phyloP scores from a whole-genome alignment of 2,329 filamentous ascomycete species.

The Aspergillus calidoustus region DNA sequence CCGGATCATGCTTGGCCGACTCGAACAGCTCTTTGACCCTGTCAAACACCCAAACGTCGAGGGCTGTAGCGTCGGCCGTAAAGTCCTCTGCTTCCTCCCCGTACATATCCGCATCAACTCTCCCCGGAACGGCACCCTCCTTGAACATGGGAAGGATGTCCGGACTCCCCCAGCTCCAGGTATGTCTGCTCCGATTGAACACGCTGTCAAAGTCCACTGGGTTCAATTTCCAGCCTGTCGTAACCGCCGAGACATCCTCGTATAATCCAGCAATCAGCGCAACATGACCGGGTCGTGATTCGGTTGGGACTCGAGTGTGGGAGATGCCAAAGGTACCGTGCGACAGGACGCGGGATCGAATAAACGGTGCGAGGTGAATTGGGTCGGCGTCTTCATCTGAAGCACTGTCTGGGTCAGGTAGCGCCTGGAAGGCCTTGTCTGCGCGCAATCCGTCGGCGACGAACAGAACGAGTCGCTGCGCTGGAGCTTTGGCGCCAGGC shows the following conservation, averaged over 20 bases:
- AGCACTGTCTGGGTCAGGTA: constrained; percentile 69
- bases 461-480: constrained; percentile 87
- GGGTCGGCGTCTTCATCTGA: constrained; percentile 50
- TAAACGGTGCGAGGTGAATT: constrained; percentile 83
- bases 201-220: constrained; percentile 98
- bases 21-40: constrained; percentile 85
- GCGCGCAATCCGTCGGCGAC: constrained; percentile 97
- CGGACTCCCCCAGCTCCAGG: constrained; percentile 98
- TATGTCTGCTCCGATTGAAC: constrained; percentile 94
- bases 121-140: constrained; percentile 83
- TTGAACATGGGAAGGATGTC: constrained; percentile 98
- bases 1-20: constrained; percentile 76
- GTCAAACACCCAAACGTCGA: constrained; percentile 97
- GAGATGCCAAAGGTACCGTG: constrained; percentile 97
- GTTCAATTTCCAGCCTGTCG: constrained; percentile 97
- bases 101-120: constrained; percentile 87
- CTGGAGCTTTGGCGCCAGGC: constrained; percentile 68
- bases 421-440: constrained; percentile 95
- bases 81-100: constrained; percentile 87
- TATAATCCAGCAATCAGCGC: constrained; percentile 95
- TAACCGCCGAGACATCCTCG: constrained; percentile 96
- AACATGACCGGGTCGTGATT: constrained; percentile 94
- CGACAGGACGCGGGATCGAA: constrained; percentile 84
- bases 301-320: constrained; percentile 94
- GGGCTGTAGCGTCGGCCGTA: constrained; percentile 74